phyloP scores from a whole-genome alignment of 805 yeast species.

The Phaffomyces thermotolerans region DNA sequence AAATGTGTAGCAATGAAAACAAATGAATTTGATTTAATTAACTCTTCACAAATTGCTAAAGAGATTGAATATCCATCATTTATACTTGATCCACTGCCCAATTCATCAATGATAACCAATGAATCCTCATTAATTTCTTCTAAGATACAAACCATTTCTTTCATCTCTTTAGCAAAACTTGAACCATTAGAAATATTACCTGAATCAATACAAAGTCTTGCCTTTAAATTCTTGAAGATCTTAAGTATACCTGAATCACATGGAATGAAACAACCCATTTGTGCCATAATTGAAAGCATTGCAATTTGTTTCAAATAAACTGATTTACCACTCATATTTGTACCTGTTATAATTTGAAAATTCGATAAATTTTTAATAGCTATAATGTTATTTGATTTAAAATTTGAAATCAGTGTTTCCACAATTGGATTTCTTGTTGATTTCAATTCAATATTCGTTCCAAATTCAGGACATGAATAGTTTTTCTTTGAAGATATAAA shows the following conservation, averaged over 20 bases:
- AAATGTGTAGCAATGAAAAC: slow-evolving; percentile 41
- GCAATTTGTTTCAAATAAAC: slow-evolving; percentile 48
- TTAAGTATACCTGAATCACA: slow-evolving; percentile 37
- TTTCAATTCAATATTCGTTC: slow-evolving; percentile 23
- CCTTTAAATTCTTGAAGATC: slow-evolving; percentile 31
- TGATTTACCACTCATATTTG: slow-evolving; percentile 60
- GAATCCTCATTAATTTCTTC: slow-evolving; percentile 26
- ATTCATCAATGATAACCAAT: slow-evolving; percentile 45
- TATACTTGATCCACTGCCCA: slow-evolving; percentile 46
- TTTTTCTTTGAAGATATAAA: slow-evolving; percentile 16
- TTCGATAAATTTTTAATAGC: slow-evolving; percentile 30
- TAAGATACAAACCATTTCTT: slow-evolving; percentile 39
- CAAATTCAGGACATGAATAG: slow-evolving; percentile 32
- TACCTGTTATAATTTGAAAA: slow-evolving; percentile 48
- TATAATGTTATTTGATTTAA: slow-evolving; percentile 34
- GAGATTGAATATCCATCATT: slow-evolving; percentile 49
- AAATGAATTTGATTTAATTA: slow-evolving; percentile 23
- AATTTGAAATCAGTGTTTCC: slow-evolving; percentile 24
- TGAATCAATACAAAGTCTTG: slow-evolving; percentile 32
- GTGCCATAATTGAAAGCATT: slow-evolving; percentile 43
- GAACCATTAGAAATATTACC: slow-evolving; percentile 26
- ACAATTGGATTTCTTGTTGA: slow-evolving; percentile 37
- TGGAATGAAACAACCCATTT: slow-evolving; percentile 48
- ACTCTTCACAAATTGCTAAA: slow-evolving; percentile 34
- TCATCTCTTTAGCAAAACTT: slow-evolving; percentile 41